phyloP scores from a whole-genome alignment of 805 yeast genomes.

The Metschnikowia koreensis region DNA sequence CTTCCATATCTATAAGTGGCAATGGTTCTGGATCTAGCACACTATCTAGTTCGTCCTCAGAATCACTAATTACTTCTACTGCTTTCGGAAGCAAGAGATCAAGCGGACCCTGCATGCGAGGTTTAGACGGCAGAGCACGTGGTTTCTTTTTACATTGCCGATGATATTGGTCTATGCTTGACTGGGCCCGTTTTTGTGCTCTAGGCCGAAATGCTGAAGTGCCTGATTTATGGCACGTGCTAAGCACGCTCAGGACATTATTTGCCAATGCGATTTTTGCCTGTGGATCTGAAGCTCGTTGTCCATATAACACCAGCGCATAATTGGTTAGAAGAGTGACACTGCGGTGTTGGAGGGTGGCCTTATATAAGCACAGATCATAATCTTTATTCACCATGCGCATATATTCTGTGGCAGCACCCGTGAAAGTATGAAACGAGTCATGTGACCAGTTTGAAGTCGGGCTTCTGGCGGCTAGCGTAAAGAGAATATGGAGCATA shows the following conservation, averaged over 20 bases:
- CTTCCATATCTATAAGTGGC: neutral
- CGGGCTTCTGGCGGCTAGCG: conserved; percentile 31
- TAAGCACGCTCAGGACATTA: conserved; percentile 1
- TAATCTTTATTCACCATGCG: conserved; percentile 21
- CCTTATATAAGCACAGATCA: conserved; percentile 18
- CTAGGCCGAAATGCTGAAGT: neutral
- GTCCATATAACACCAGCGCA: neutral
- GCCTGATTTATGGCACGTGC: neutral
- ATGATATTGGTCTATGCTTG: neutral
- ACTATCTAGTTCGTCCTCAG: conserved; percentile 19
- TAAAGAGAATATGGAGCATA: conserved; percentile 29
- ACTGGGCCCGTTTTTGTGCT: neutral
- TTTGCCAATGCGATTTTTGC: neutral
- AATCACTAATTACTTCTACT: conserved; percentile 24
- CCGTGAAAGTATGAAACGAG: conserved; percentile 21
- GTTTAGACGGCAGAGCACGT: neutral
- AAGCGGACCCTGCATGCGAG: neutral
- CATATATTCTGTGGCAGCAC: conserved; percentile 22
- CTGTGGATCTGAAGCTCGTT: neutral
- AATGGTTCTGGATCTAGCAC: conserved; percentile 2
- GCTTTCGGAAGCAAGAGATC: neutral
- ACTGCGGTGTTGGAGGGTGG: conserved; percentile 23
- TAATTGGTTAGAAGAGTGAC: conserved; percentile 15
- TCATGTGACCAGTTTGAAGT: conserved; percentile 25
- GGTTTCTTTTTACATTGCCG: too few species aligned